Conservation (phyloP, 2,329 filamentous ascomycete genomes). For the Pyricularia grisea region DNA sequence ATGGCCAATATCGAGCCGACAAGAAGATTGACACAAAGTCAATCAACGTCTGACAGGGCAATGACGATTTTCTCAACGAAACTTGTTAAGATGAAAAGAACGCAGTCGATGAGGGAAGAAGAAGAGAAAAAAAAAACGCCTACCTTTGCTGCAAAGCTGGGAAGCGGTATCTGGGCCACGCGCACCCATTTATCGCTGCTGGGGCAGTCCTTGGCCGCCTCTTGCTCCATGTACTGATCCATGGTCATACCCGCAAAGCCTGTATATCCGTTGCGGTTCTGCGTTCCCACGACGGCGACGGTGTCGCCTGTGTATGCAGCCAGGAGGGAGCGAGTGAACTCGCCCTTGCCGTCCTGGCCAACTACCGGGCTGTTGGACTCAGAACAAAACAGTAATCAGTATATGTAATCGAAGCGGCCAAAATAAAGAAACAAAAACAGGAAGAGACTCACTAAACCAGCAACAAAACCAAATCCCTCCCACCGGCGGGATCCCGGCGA, state of each 20-base stretch:
- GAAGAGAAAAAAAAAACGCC: background rate
- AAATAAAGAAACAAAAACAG: background rate
- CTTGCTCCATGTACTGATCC: slow-evolving; percentile 54
- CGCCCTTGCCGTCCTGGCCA: slow-evolving; percentile 40
- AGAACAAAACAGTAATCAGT: background rate
- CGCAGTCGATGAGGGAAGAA: background rate
- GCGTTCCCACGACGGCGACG: slow-evolving; percentile 64
- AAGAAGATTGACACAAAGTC: background rate
- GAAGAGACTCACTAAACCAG: slow-evolving; percentile 46
- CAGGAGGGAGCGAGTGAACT: slow-evolving; percentile 56
- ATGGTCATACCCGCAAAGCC: slow-evolving; percentile 55
- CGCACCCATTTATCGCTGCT: slow-evolving; percentile 36
- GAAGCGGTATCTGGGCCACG: slow-evolving; percentile 55
- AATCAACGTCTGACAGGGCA: background rate
- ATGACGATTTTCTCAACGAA: background rate
- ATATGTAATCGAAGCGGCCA: background rate
- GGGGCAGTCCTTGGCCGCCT: slow-evolving; percentile 17
- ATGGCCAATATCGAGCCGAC: background rate
- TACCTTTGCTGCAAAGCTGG: slow-evolving; percentile 62
- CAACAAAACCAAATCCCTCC: slow-evolving; percentile 49
- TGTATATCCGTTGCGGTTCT: slow-evolving; percentile 67
- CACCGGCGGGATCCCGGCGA: slow-evolving; percentile 26
- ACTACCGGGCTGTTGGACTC: background rate
- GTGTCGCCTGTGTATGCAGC: slow-evolving; percentile 52
- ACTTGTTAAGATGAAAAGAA: background rate